Conservation (phyloP, 2,329 filamentous ascomycete species). For the Pestalotiopsis sp. region DNA sequence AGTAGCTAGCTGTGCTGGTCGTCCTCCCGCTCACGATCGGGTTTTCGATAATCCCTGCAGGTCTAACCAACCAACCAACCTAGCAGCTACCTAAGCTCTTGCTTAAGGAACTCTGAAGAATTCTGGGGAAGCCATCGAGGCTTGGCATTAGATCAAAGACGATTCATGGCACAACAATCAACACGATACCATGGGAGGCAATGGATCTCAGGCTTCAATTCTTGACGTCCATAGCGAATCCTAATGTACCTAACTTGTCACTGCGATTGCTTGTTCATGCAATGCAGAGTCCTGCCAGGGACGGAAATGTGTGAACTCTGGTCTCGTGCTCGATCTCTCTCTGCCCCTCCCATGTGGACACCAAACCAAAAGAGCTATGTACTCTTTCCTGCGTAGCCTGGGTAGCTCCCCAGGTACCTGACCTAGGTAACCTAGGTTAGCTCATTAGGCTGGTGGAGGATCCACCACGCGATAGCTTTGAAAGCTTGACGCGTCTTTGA, state of each 20-base stretch:
- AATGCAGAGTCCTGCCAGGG: no score
- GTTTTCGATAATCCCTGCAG: slow-evolving; percentile 2
- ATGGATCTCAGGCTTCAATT: neutral
- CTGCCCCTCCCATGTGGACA: neutral
- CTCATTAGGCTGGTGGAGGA: neutral
- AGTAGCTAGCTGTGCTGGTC: neutral
- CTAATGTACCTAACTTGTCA: neutral
- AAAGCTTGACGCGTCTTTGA: neutral
- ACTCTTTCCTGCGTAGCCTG: no score
- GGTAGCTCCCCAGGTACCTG: no score
- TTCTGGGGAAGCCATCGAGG: slow-evolving; percentile 6
- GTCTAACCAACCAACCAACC: neutral
- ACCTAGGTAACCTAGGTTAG: no score
- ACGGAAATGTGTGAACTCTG: neutral
- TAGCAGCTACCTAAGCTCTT: neutral
- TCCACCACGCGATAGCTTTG: neutral
- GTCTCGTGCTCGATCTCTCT: neutral
- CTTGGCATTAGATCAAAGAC: neutral
- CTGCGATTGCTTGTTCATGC: neutral
- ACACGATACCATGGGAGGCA: neutral
- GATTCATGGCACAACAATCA: neutral
- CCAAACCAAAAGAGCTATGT: neutral
- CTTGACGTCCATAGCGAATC: neutral
- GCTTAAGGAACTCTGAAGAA: slow-evolving; percentile 8
- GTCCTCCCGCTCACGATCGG: neutral